Evolutionary conservation across 495 filamentous ascomycete genomes (phyloP).

Genomic region (Cairneyella variabilis): DNA sequence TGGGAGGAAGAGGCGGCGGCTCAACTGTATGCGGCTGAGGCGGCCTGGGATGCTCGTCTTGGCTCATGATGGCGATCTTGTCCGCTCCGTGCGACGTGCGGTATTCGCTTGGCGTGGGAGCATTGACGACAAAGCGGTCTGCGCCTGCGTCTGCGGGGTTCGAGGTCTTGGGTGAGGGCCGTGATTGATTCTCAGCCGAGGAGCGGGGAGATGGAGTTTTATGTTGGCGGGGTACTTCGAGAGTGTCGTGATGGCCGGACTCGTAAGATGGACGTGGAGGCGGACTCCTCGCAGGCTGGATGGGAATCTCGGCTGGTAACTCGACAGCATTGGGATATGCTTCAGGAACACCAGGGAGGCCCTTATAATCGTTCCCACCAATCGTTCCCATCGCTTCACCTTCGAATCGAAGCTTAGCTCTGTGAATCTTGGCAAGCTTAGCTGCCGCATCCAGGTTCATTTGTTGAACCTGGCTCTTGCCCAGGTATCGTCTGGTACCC

Average conservation of each 20-base stretch:
- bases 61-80: constrained; percentile 56
- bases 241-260: constrained; percentile 24
- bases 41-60: constrained; percentile 52
- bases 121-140: constrained; percentile 44
- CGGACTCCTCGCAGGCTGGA: constrained; percentile 18
- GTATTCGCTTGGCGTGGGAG: constrained; percentile 50
- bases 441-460: constrained; percentile 72
- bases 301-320: constrained; percentile 56
- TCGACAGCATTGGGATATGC: constrained; percentile 55
- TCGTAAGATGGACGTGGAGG: constrained; percentile 26
- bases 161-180: constrained; percentile 24
- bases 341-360: constrained; percentile 27
- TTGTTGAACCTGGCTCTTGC: constrained; percentile 63
- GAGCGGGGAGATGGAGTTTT: constrained; percentile 29
- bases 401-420: constrained; percentile 28
- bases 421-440: constrained; percentile 82
- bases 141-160: constrained; percentile 29
- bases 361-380: not conserved
- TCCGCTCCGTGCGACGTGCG: constrained; percentile 45
- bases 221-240: constrained; percentile 30
- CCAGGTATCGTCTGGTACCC: constrained; percentile 81
- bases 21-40: constrained; percentile 38
- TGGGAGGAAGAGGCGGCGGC: constrained; percentile 79
- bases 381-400: not conserved
- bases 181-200: constrained; percentile 21